Evolutionary conservation across 2,329 filamentous ascomycete genomes (phyloP).

Genomic region (Pseudogymnoascus sp.): DNA sequence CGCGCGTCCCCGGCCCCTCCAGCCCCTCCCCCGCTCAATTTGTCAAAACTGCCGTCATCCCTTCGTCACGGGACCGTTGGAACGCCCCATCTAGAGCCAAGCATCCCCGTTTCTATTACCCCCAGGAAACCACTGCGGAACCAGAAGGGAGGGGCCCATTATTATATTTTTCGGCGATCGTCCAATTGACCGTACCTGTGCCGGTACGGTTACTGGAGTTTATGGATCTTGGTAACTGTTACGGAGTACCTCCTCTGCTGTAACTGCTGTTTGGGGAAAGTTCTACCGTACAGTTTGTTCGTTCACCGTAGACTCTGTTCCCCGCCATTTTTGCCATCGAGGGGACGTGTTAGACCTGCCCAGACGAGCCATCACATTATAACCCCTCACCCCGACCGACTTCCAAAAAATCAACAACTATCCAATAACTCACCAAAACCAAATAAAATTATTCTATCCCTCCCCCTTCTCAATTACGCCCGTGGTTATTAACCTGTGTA

Average conservation of each 20-base stretch:
- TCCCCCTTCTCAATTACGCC: neutral
- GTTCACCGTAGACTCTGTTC: neutral
- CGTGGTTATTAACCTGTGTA: too few relatives aligned
- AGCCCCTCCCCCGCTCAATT: neutral
- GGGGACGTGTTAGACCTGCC: neutral
- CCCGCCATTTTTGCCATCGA: neutral
- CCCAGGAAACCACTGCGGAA: neutral
- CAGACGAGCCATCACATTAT: neutral
- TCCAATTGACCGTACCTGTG: neutral
- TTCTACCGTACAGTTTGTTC: neutral
- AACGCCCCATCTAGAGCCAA: too few relatives aligned
- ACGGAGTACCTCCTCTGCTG: too few relatives aligned
- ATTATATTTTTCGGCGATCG: neutral
- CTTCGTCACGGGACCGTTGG: neutral
- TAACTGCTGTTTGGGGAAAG: too few relatives aligned
- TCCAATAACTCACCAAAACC: neutral
- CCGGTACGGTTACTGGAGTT: too few relatives aligned
- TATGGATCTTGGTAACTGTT: too few relatives aligned
- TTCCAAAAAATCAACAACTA: too few relatives aligned
- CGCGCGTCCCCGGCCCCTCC: neutral
- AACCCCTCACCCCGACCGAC: too few relatives aligned
- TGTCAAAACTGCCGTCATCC: too few relatives aligned
- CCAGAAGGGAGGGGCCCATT: neutral
- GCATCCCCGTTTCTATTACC: conserved; percentile 2
- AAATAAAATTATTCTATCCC: too few relatives aligned